phyloP scores from a whole-genome alignment of 208 protist species.

The Trypanosoma avium region DNA sequence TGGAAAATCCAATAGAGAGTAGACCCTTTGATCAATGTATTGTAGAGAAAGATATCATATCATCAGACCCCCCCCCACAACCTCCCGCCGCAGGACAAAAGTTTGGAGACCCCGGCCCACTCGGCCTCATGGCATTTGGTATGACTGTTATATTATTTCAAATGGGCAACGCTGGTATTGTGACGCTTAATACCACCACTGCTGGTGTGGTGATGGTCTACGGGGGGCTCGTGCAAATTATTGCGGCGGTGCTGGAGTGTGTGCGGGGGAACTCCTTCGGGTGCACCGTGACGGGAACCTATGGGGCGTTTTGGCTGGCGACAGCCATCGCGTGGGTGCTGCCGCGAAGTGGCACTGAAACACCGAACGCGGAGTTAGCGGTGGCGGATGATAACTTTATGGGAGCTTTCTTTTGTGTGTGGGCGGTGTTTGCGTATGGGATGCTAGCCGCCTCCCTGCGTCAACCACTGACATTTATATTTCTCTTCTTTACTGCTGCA shows the following conservation, averaged over 20 bases:
- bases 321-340: slow-evolving; percentile 19
- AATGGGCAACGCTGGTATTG: slow-evolving; percentile 30
- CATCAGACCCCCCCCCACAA: no score
- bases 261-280: slow-evolving; percentile 41
- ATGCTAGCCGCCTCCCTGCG: slow-evolving; percentile 30
- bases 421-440: slow-evolving; percentile 32
- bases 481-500: slow-evolving; percentile 31
- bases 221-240: slow-evolving; percentile 36
- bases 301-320: slow-evolving; percentile 47
- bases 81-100: no score
- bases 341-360: slow-evolving; percentile 2
- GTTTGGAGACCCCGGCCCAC: slow-evolving; percentile 33
- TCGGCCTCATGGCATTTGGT: slow-evolving; percentile 47
- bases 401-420: slow-evolving; percentile 40
- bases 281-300: slow-evolving; percentile 39
- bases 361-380: neutral
- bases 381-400: slow-evolving; percentile 19
- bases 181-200: slow-evolving; percentile 29
- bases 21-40: slow-evolving; percentile 2
- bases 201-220: slow-evolving; percentile 35
- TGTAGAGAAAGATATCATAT: no score
- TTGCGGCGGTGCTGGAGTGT: slow-evolving; percentile 45
- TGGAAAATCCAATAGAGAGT: no score
- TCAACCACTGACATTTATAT: slow-evolving; percentile 13
- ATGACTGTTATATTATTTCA: slow-evolving; percentile 43